phyloP scores from a whole-genome alignment of 2,329 filamentous ascomycete genomes.

The Fusarium mexicanum region DNA sequence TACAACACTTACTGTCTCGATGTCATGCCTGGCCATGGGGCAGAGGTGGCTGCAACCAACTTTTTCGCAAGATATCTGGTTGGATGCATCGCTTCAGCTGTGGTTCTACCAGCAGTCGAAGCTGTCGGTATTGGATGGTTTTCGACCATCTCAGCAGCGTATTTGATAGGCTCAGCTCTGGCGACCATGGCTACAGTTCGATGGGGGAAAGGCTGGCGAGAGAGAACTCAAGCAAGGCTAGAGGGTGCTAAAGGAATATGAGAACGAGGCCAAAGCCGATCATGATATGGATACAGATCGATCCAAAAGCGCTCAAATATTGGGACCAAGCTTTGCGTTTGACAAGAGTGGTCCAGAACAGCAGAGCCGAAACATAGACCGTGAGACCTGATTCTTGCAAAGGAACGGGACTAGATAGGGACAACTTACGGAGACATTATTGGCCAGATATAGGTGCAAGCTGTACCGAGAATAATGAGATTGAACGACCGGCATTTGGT shows the following conservation, averaged over 20 bases:
- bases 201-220: conserved; percentile 54
- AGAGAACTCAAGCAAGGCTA: conserved; percentile 45
- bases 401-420: not conserved
- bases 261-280: conserved; percentile 1
- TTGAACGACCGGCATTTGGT: not conserved
- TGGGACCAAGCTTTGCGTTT: not conserved
- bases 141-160: conserved; percentile 66
- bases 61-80: conserved; percentile 82
- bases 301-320: conserved; percentile 1
- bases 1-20: conserved; percentile 86
- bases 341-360: not conserved
- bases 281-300: not conserved
- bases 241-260: conserved; percentile 19
- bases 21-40: conserved; percentile 74
- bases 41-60: conserved; percentile 82
- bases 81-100: conserved; percentile 74
- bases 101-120: conserved; percentile 78
- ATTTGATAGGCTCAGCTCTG: conserved; percentile 50
- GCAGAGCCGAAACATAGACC: conserved; percentile 14
- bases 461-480: not conserved
- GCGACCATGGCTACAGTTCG: conserved; percentile 51
- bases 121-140: conserved; percentile 84
- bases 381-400: conserved; percentile 6
- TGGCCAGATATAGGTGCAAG: not conserved
- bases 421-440: not conserved